Evolutionary conservation across 352 stramenopile species (phyloP).

Genomic region (Phytophthora pseudosyringae): DNA sequence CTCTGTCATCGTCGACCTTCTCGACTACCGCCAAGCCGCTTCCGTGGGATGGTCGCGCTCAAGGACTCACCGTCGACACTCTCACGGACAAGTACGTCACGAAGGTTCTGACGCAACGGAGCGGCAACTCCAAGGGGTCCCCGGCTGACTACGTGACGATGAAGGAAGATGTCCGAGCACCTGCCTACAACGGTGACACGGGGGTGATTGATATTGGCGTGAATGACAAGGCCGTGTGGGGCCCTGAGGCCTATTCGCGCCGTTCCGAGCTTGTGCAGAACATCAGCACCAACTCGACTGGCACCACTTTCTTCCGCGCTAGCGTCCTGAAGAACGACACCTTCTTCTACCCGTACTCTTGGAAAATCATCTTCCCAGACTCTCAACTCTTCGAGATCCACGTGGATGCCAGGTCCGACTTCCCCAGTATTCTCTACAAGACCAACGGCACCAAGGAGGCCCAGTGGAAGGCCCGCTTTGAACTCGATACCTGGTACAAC

Average conservation of each 20-base stretch:
- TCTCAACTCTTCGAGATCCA: conserved; percentile 54
- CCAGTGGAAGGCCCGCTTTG: conserved; percentile 47
- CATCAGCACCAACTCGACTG: conserved; percentile 31
- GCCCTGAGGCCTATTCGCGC: conserved; percentile 30
- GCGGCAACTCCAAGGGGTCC: conserved; percentile 27
- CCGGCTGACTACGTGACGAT: conserved; percentile 42
- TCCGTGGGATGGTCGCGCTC: conserved; percentile 52
- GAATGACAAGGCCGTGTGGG: conserved; percentile 38
- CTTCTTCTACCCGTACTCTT: conserved; percentile 34
- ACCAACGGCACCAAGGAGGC: conserved; percentile 38
- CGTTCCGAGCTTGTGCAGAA: conserved; percentile 44
- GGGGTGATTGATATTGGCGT: conserved; percentile 40
- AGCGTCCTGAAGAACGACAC: conserved; percentile 36
- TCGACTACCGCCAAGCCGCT: conserved; percentile 29
- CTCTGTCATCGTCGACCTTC: conserved; percentile 7
- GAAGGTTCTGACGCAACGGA: conserved; percentile 53
- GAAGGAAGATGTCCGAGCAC: conserved; percentile 28
- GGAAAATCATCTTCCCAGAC: conserved; percentile 55
- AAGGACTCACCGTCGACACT: conserved; percentile 45
- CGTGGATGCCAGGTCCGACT: conserved; percentile 39
- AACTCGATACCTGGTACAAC: conserved; percentile 36
- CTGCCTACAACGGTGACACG: conserved; percentile 41
- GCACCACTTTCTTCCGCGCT: conserved; percentile 45
- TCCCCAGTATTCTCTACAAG: conserved; percentile 48
- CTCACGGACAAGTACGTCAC: conserved; percentile 51